phyloP scores from a whole-genome alignment of 2,329 filamentous ascomycete species.

The Chrysoporthe cubensis region DNA sequence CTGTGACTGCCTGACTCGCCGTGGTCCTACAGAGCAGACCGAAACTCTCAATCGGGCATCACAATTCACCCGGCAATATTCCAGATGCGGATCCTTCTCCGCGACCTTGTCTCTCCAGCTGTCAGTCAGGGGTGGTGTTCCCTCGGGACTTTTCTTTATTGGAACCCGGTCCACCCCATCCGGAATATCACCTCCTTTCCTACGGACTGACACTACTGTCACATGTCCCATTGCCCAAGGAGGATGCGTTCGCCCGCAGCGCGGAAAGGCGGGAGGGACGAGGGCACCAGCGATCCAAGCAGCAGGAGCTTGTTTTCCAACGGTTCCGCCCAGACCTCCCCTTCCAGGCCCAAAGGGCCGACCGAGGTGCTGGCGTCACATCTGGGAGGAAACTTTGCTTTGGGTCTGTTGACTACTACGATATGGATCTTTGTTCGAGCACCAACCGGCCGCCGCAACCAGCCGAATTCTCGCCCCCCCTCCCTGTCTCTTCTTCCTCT shows the following conservation, averaged over 20 bases:
- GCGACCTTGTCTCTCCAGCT: neutral
- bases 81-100: neutral
- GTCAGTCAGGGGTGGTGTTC: constrained; percentile 7
- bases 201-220: neutral
- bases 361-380: neutral
- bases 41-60: neutral
- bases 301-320: neutral
- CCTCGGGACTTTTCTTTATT: neutral
- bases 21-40: neutral
- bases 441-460: neutral
- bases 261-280: no score
- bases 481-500: neutral
- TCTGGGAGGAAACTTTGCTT: neutral
- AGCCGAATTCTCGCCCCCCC: neutral
- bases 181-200: neutral
- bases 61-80: neutral
- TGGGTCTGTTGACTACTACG: neutral
- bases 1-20: neutral
- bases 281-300: neutral
- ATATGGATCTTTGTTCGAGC: neutral
- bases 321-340: neutral
- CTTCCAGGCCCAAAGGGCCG: neutral
- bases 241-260: no score
- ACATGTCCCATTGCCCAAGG: neutral
- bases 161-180: neutral